Evolutionary conservation across 371 early-diverging fungal genomes (phyloP).

Genomic region (Mortierella sp.): DNA sequence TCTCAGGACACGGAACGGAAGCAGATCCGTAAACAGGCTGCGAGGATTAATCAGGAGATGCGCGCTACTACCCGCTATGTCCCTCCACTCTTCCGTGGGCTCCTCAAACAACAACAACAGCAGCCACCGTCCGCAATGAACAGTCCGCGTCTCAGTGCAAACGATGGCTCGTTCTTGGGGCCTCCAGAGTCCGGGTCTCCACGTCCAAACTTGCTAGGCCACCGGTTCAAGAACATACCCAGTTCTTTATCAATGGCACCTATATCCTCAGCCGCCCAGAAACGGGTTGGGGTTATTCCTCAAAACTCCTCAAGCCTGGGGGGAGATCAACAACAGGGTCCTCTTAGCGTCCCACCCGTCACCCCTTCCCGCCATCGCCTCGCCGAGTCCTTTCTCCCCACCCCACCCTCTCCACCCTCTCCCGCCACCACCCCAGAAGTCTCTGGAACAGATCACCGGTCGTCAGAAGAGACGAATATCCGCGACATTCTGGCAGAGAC

Average conservation of each 20-base stretch:
- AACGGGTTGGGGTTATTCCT: neutral
- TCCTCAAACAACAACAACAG: neutral
- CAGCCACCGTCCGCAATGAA: neutral
- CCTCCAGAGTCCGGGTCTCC: neutral
- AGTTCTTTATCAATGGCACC: neutral
- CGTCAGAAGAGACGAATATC: neutral
- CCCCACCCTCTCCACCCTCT: neutral
- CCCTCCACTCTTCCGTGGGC: slow-evolving; percentile 8
- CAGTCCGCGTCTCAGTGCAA: neutral
- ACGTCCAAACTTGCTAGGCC: neutral
- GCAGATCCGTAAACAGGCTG: slow-evolving; percentile 24
- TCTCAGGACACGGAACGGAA: slow-evolving; percentile 20
- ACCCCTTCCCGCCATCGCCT: neutral
- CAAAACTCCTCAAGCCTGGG: neutral
- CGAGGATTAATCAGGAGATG: slow-evolving; percentile 26
- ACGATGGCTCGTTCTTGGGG: neutral
- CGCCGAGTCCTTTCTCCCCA: neutral
- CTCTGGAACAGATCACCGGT: neutral
- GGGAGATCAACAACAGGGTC: neutral
- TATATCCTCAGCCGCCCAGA: neutral
- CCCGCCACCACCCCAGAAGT: neutral
- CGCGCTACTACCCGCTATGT: slow-evolving; percentile 4
- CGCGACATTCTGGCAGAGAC: slow-evolving; percentile 29
- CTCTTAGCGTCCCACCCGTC: neutral
- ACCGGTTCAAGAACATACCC: neutral